Evolutionary conservation across 176 grass and related monocot species (phyloP).

Genomic region (Tillandsia fasciculata): DNA sequence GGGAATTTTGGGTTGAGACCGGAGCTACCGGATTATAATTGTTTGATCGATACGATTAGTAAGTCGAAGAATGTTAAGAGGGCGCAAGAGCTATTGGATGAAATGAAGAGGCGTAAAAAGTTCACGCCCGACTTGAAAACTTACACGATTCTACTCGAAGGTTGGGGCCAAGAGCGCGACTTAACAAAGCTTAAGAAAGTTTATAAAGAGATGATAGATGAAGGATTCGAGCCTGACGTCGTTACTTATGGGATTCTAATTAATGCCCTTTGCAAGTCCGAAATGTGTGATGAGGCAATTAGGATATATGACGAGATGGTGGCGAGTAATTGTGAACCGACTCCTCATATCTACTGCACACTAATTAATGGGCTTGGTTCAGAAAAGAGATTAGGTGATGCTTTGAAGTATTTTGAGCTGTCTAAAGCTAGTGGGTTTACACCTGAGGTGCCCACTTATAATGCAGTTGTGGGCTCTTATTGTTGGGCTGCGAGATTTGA

Average conservation of each 20-base stretch:
- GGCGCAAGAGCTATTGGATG: constrained; percentile 48
- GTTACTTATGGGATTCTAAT: constrained; percentile 48
- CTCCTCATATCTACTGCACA: constrained; percentile 61
- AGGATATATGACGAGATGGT: constrained; percentile 57
- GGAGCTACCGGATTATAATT: constrained; percentile 54
- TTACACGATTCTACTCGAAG: constrained; percentile 37
- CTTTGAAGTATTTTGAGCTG: constrained; percentile 57
- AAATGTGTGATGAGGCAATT: constrained; percentile 52
- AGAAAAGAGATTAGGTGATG: constrained; percentile 40
- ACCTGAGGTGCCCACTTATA: constrained; percentile 53
- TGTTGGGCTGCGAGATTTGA: constrained; percentile 44
- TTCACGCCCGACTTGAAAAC: constrained; percentile 44
- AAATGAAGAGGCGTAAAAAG: constrained; percentile 49
- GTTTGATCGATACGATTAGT: constrained; percentile 43
- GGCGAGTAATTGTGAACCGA: constrained; percentile 43
- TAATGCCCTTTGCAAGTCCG: constrained; percentile 52
- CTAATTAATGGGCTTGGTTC: constrained; percentile 60
- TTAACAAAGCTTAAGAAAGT: constrained; percentile 20
- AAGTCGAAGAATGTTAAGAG: constrained; percentile 55
- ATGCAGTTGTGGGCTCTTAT: constrained; percentile 60
- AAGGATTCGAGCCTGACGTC: constrained; percentile 46
- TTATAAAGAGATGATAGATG: constrained; percentile 50
- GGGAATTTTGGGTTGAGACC: constrained; percentile 29
- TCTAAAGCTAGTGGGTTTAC: constrained; percentile 50
- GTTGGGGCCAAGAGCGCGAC: constrained; percentile 22